Evolutionary conservation across 164 flowering plant genomes (phyloP).

Genomic region (Berberis thunbergii): DNA sequence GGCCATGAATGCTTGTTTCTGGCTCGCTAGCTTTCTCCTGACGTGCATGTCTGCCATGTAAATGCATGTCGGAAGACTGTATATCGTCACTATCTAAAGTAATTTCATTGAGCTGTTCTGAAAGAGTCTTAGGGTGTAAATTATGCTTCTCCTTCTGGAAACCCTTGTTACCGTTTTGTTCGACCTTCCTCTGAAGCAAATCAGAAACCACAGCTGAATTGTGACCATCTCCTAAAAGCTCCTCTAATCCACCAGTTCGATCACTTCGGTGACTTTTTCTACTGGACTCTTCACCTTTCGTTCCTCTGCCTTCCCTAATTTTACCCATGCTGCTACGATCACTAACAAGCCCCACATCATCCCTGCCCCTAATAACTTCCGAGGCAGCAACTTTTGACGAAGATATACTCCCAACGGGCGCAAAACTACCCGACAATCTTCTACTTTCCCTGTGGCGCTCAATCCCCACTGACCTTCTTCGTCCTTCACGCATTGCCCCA

Average conservation of each 20-base stretch:
- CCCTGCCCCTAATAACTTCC: constrained; percentile 20
- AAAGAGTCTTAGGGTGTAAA: constrained; percentile 39
- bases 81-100: constrained; percentile 52
- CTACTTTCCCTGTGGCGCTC: constrained; percentile 37
- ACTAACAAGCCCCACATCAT: constrained; percentile 21
- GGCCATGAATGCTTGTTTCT: constrained; percentile 28
- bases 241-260: constrained; percentile 26
- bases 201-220: constrained; percentile 19
- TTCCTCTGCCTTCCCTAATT: constrained; percentile 29
- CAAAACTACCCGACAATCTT: constrained; percentile 37
- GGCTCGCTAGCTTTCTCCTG: constrained; percentile 24
- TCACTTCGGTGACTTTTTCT: constrained; percentile 23
- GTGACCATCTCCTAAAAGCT: constrained; percentile 19
- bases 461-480: constrained; percentile 55
- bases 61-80: constrained; percentile 37
- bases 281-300: constrained; percentile 39
- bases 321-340: constrained; percentile 36
- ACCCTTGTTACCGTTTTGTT: constrained; percentile 26
- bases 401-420: constrained; percentile 24
- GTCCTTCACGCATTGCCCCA: constrained; percentile 30
- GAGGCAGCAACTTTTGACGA: constrained; percentile 48
- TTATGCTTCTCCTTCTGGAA: constrained; percentile 23
- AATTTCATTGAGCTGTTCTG: constrained; percentile 54
- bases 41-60: constrained; percentile 20
- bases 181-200: constrained; percentile 26